Conservation (phyloP, 345 rosid genomes). For the Ricinus communis region DNA sequence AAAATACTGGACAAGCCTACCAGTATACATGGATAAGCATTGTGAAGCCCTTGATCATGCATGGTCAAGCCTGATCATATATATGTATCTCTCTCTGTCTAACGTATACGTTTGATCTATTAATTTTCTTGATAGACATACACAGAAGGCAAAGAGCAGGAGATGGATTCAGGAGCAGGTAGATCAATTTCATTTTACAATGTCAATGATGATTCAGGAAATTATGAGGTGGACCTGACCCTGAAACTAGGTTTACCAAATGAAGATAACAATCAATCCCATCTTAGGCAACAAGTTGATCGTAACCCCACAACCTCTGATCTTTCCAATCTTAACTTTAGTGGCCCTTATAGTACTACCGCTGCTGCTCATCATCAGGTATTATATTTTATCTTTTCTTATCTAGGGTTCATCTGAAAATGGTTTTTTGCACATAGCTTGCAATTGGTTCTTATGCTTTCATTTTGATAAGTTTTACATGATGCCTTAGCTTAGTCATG, state of each 20-base stretch:
- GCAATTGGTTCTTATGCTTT: too few species aligned
- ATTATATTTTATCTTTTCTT: too few species aligned
- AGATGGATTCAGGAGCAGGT: not conserved
- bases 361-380: not conserved
- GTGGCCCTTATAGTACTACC: conserved; percentile 1
- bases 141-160: too few species aligned
- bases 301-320: not conserved
- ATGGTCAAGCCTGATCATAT: too few species aligned
- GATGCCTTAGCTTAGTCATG: too few species aligned
- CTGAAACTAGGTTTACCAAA: conserved; percentile 11
- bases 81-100: not conserved
- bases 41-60: too few species aligned
- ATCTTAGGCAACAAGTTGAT: not conserved
- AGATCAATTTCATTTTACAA: not conserved
- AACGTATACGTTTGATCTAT: not conserved
- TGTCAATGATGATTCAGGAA: not conserved
- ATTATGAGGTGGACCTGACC: not conserved
- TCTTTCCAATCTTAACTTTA: conserved; percentile 3
- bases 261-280: not conserved
- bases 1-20: too few species aligned
- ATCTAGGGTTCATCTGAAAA: too few species aligned
- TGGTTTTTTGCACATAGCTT: too few species aligned
- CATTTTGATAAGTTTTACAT: too few species aligned
- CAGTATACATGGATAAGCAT: too few species aligned
- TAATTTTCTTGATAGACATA: conserved; percentile 1